Conservation (phyloP, 345 rosid species). For the Draba incana region DNA sequence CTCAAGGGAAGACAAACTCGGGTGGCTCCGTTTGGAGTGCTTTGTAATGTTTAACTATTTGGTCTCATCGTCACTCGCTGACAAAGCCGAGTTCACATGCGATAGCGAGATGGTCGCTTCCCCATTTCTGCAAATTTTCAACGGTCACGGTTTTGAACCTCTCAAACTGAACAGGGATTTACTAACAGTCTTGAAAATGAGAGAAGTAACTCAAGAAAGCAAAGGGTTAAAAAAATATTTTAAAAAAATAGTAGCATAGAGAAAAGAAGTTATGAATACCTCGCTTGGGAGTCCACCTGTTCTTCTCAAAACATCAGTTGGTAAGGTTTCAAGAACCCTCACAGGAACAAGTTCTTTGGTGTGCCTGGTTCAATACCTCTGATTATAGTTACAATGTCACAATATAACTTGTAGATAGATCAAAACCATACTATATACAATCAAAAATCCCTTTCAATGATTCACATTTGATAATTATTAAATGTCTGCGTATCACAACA, state of each 20-base stretch:
- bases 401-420: not conserved
- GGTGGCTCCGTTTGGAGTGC: not conserved
- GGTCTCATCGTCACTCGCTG: constrained; percentile 34
- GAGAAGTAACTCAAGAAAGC: not conserved
- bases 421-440: constrained; percentile 70
- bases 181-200: not conserved
- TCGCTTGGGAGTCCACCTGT: constrained; percentile 73
- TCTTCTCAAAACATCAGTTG: constrained; percentile 62
- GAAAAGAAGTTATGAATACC: constrained; percentile 47
- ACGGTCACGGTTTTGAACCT: constrained; percentile 8
- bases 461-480: not conserved
- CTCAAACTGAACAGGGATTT: not conserved
- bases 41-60: not conserved
- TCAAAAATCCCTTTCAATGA: constrained; percentile 42
- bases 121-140: constrained; percentile 65
- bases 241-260: not conserved
- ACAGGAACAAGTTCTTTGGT: constrained; percentile 72
- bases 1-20: constrained; percentile 7
- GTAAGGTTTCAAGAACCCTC: constrained; percentile 89
- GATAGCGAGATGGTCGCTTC: constrained; percentile 96
- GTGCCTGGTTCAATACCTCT: constrained; percentile 59
- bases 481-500: constrained; percentile 7
- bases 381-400: constrained; percentile 17
- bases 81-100: constrained; percentile 82
- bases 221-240: not conserved